A percentile compares a stretch with the other conserved stretches of the same genome.
phyloP scores from a whole-genome alignment of 139 green algal genomes.

The Gonium pectorale region DNA sequence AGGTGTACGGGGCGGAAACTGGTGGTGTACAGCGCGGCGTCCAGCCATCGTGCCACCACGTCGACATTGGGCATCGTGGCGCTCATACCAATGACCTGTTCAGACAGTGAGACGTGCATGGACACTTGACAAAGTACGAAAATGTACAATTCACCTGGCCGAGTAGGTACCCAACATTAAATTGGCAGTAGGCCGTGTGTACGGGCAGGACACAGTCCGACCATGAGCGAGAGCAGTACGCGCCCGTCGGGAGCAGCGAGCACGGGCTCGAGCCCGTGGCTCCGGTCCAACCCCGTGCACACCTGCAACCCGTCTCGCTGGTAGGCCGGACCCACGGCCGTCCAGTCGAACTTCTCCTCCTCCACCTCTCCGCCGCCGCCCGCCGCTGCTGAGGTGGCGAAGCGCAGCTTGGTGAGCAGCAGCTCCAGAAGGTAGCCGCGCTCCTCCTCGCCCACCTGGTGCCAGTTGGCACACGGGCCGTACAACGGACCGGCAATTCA shows the following conservation, averaged over 20 bases:
- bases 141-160: too few species aligned
- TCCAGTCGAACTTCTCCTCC: constrained; percentile 28
- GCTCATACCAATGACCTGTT: constrained; percentile 96
- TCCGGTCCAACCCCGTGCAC: too few species aligned
- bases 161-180: too few species aligned
- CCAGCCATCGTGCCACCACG: constrained; percentile 88
- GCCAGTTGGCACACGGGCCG: too few species aligned
- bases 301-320: constrained; percentile 38
- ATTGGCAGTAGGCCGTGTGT: too few species aligned
- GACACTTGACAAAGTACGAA: neutral
- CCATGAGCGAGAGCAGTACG: too few species aligned
- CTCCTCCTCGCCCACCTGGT: constrained; percentile 78
- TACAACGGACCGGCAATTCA: too few species aligned
- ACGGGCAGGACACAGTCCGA: too few species aligned
- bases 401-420: constrained; percentile 96
- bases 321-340: constrained; percentile 13
- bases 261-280: too few species aligned
- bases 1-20: constrained; percentile 91
- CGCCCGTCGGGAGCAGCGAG: too few species aligned
- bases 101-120: neutral
- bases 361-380: neutral
- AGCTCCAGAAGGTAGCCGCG: constrained; percentile 96
- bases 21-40: constrained; percentile 87
- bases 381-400: constrained; percentile 47
- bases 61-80: constrained; percentile 94